Evolutionary conservation across 2,329 filamentous ascomycete species (phyloP), one percentile per base, ranked within the genome.

Genomic region (Corniculantispora saksenae): DNA sequence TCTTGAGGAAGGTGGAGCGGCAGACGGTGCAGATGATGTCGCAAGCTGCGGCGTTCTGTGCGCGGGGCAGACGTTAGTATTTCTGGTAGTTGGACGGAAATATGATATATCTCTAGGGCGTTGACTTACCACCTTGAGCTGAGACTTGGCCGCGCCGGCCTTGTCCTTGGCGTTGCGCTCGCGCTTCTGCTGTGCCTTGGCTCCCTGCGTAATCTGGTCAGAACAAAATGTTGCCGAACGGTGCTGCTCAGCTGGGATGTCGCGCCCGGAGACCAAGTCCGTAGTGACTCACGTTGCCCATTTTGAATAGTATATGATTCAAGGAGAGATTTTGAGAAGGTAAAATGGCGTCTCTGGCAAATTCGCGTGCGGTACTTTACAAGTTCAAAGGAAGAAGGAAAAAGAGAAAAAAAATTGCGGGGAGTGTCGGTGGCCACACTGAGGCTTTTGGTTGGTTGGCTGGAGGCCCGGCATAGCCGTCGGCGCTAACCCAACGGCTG

Each of bases 1-100:
- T 94, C 82, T 90, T 89, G 71, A 93, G 84, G 81, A 94, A 93
- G 35, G 90, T 91, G 71, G 89, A 86, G 79, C 89, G 91, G 89
- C 91, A 94, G 73, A 88, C 82, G 70, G 86, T 80, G 84, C 91
- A 94, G 78, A 92, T 89, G 78, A 93, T 91, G 74, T 86, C 89
- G 82, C 88, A 91, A 66, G 91, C 91, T 70, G 89, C 83, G 71
- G 85, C 83, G 81, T 93, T 93, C 89, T 91, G 70, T 40, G 27
- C 47, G 6, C 15, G 47, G 12, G 8, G 45, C 7, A 19, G 29
- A 23, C 48, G 32, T 63, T 25, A 57, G 47, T 29, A 32, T 12
- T 43, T 13, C 38, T 32, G 32, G 32, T 10, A 5, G 10, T 32
- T 32, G 6, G 32, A 32, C 6, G 10, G 32, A 43, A 43, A 43